These are phyloP conservation scores for Pleurotus sapidus DNA, from an alignment of 768 basidiomycete genomes.

Conservation along the genomic window DNA sequence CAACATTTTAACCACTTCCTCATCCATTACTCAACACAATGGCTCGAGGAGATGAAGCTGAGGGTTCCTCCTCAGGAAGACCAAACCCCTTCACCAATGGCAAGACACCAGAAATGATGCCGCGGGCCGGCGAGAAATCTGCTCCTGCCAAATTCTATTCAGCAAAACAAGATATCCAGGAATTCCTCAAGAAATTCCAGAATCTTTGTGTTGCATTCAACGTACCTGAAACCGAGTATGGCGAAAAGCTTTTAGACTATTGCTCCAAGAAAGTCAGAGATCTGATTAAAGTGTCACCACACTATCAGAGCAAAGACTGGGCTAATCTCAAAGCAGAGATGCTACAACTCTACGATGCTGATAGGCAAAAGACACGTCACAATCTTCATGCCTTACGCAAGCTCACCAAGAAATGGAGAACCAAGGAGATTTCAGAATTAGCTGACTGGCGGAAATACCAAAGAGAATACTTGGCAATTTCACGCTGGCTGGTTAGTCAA, in stretches of 20 bases:
- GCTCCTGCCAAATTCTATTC: neutral
- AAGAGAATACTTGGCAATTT: constrained; percentile 7
- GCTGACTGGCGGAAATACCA: constrained; percentile 8
- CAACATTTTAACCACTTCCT: too few relatives aligned
- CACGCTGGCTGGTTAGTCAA: constrained; percentile 9
- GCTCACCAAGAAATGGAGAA: neutral
- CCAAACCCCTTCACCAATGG: neutral
- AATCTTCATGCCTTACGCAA: neutral
- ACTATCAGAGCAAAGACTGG: neutral
- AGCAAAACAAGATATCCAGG: neutral
- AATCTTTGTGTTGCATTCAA: neutral
- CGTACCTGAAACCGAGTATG: neutral
- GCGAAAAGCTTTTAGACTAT: neutral
- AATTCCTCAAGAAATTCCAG: neutral
- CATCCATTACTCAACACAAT: too few relatives aligned
- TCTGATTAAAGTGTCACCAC: neutral
- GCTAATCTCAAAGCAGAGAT: neutral
- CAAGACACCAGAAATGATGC: constrained; percentile 1
- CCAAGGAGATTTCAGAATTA: constrained; percentile 1
- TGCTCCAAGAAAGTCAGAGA: neutral
- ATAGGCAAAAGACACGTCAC: neutral
- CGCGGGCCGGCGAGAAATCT: neutral
- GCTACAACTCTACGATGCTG: constrained; percentile 2
- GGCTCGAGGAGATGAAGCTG: too few relatives aligned
- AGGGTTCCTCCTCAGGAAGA: too few relatives aligned